Evolutionary conservation across 2,329 filamentous ascomycete species (phyloP).

Genomic region (Talaromyces sp.): DNA sequence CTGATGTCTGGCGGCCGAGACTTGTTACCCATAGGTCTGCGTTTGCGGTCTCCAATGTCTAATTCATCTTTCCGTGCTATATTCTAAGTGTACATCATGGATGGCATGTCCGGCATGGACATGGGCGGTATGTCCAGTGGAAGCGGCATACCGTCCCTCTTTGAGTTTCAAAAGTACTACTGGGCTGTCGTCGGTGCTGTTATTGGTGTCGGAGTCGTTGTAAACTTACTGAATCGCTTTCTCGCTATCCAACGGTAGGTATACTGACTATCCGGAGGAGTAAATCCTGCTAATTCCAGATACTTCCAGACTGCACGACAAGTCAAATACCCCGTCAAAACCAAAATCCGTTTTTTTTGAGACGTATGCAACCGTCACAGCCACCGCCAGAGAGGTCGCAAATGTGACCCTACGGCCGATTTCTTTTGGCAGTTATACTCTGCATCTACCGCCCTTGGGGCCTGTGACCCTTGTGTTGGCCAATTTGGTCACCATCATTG

Average conservation of each 20-base stretch:
- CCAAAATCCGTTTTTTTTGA: constrained; percentile 46
- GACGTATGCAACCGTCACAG: constrained; percentile 48
- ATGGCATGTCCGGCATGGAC: constrained; percentile 16
- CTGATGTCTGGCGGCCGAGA: not conserved
- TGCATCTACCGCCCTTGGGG: constrained; percentile 36
- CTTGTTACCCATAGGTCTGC: not conserved
- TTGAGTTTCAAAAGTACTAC: constrained; percentile 47
- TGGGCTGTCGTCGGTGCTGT: constrained; percentile 44
- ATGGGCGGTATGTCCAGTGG: constrained; percentile 39
- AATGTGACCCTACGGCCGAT: constrained; percentile 39
- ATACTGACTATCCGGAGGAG: too few species aligned
- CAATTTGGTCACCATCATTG: constrained; percentile 46
- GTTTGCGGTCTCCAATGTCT: not conserved
- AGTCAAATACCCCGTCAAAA: constrained; percentile 43
- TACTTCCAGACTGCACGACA: constrained; percentile 39
- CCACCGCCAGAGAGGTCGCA: constrained; percentile 48
- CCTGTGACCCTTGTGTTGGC: constrained; percentile 28
- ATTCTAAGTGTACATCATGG: constrained; percentile 9
- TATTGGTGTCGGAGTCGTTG: constrained; percentile 27
- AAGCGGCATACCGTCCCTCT: constrained; percentile 38
- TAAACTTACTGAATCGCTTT: constrained; percentile 41
- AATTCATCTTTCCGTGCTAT: not conserved
- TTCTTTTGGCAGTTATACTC: constrained; percentile 23
- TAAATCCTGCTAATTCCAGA: not conserved
- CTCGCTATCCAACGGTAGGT: constrained; percentile 46